Base-by-base conservation (phyloP, 108 stramenopile genomes). In the Pseudonitzschia multiseries region DNA sequence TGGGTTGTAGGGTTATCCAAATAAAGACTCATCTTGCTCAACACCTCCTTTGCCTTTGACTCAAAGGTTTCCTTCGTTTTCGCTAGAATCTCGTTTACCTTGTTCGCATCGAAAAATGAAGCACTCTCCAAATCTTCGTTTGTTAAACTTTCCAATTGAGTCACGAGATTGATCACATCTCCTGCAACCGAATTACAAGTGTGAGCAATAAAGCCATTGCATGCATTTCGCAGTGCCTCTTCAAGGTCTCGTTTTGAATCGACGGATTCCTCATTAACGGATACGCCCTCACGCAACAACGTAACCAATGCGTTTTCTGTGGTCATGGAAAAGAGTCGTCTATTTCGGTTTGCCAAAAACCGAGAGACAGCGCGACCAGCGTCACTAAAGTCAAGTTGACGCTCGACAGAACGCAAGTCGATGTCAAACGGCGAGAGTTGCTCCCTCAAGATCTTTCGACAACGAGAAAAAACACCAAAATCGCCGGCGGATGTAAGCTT, bases 401-500 rank as follows among this genome's bases (percentile, higher is more conserved):
- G 81, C 74, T 94, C 93, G 2, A 94, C 91, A 18, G 89, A 83
- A 15, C 91, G 90, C 4, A 97, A 80, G 60, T 96, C 90, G 31
- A 97, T 87, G 69, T 96, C 93, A 78, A 97, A 97, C 9, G 96
- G 96, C 52, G 93, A 92, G 5, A 97, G 87, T 70, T 97, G 96
- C 72, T 97, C 96, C 14, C 96, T 81, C 33, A 97, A 79, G 75
- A 94, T 93, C 92, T 90, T 43, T 62, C 5, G 42, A 48, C 33
- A 29, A 62, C 5, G 4, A 56, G 26, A 56, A 56, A 2, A 36
- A 36, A 6, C 6, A 36, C 36, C 36, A 36, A 5, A 5, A 5
- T 6, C 4, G 6, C 2, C 36, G 6, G 6, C 36, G 24, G 12
- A 10, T 56, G 54, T 56, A 3, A 56, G 54, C n/a, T 56, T 4